A percentile compares a stretch with the other conserved stretches of the same genome.
Conservation (phyloP, 345 rosid genomes). For the Citrus maxima region DNA sequence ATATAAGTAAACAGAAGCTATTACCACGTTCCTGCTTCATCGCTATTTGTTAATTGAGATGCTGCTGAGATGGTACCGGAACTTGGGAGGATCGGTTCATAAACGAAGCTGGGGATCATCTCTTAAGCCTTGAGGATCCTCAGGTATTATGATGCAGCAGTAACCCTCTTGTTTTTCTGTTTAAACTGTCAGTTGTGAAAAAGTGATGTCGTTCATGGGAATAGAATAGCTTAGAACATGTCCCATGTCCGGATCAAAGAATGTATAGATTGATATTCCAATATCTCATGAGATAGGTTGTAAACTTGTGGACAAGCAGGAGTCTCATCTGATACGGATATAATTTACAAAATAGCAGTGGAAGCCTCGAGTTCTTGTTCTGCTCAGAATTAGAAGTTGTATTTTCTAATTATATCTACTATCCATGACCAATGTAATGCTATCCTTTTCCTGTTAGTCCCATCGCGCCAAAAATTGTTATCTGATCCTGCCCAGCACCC, state of each 20-base stretch:
- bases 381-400: conserved; percentile 12
- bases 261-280: conserved; percentile 42
- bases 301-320: conserved; percentile 4
- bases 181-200: neutral
- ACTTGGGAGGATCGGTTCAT: conserved; percentile 10
- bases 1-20: neutral
- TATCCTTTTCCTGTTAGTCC: neutral
- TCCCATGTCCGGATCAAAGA: neutral
- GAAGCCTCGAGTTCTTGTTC: conserved; percentile 16
- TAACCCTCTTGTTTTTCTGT: conserved; percentile 13
- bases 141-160: conserved; percentile 7
- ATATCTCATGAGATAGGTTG: conserved; percentile 13
- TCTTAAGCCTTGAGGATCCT: neutral
- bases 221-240: conserved; percentile 2
- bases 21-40: neutral
- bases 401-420: conserved; percentile 10
- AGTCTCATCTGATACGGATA: conserved; percentile 4
- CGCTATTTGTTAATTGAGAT: conserved; percentile 1
- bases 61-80: conserved; percentile 3
- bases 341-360: conserved; percentile 14
- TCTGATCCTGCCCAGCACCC: neutral
- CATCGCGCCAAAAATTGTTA: neutral
- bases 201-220: conserved; percentile 1
- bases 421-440: neutral
- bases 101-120: conserved; percentile 10